A percentile compares a stretch with the other conserved stretches of the same genome.
These are phyloP conservation scores for Magnusiomyces tetraspermus DNA, from an alignment of 1,139 yeast species.

Conservation along the genomic window DNA sequence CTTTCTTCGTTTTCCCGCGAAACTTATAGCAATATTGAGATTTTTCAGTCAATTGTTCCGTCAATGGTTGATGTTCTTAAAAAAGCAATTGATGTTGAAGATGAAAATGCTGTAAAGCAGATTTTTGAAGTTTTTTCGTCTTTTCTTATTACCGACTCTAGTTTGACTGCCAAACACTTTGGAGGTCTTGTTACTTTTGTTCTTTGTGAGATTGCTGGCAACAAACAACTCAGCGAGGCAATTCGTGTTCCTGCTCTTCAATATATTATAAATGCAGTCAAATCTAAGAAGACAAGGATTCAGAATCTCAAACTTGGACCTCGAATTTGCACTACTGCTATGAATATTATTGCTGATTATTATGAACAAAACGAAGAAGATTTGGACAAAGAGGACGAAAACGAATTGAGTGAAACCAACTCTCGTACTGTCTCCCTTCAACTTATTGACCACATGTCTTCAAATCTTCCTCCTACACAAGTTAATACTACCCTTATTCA, in stretches of 20 bases:
- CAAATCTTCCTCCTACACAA: slow-evolving; percentile 86
- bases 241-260: slow-evolving; percentile 76
- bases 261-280: slow-evolving; percentile 73
- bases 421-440: slow-evolving; percentile 75
- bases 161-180: slow-evolving; percentile 69
- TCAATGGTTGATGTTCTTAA: slow-evolving; percentile 73
- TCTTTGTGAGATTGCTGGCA: slow-evolving; percentile 58
- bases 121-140: slow-evolving; percentile 82
- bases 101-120: slow-evolving; percentile 60
- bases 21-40: slow-evolving; percentile 42
- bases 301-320: slow-evolving; percentile 69
- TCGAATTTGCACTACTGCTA: slow-evolving; percentile 60
- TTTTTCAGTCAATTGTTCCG: slow-evolving; percentile 65
- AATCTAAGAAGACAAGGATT: slow-evolving; percentile 49
- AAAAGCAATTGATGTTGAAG: slow-evolving; percentile 62
- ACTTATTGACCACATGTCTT: slow-evolving; percentile 66
- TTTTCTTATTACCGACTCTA: slow-evolving; percentile 64
- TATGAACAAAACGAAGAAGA: slow-evolving; percentile 52
- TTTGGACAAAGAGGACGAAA: slow-evolving; percentile 75
- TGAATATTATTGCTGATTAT: slow-evolving; percentile 73
- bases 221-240: slow-evolving; percentile 65
- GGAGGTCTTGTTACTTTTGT: slow-evolving; percentile 61
- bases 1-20: slow-evolving; percentile 29
- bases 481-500: slow-evolving; percentile 74
- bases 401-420: slow-evolving; percentile 82